phyloP scores from a whole-genome alignment of 2,329 filamentous ascomycete genomes.

The Orbilia javanica region DNA sequence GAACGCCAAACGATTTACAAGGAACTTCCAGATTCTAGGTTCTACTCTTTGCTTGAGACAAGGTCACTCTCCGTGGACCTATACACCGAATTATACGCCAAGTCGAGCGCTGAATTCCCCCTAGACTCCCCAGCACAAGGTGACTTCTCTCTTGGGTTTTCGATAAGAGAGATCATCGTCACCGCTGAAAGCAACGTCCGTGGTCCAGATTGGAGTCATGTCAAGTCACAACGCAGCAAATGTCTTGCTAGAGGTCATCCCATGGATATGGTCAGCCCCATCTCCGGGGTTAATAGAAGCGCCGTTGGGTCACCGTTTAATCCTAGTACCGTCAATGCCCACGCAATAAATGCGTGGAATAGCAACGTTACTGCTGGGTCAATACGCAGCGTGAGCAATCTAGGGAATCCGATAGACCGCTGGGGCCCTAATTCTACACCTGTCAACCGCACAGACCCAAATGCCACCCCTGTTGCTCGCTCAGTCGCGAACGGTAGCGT shows the following conservation, averaged over 20 bases:
- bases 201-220: constrained; percentile 54
- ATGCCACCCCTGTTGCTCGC: constrained; percentile 44
- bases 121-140: constrained; percentile 46
- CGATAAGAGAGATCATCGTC: constrained; percentile 57
- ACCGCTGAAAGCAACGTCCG: constrained; percentile 54
- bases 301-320: constrained; percentile 51
- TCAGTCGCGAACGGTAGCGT: constrained; percentile 50
- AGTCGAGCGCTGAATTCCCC: constrained; percentile 43
- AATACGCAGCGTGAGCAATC: constrained; percentile 49
- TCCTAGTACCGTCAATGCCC: constrained; percentile 43
- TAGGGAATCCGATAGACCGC: constrained; percentile 45
- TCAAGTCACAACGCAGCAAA: constrained; percentile 53
- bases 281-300: constrained; percentile 42
- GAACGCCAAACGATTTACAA: constrained; percentile 52
- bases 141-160: constrained; percentile 58
- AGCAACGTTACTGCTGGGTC: constrained; percentile 49
- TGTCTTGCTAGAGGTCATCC: constrained; percentile 53
- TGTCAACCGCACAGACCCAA: constrained; percentile 47
- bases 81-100: constrained; percentile 57
- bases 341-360: constrained; percentile 56
- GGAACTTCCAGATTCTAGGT: constrained; percentile 53
- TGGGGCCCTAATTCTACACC: constrained; percentile 55
- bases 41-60: constrained; percentile 55
- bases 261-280: constrained; percentile 41
- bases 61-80: constrained; percentile 55